phyloP scores from a whole-genome alignment of 345 rosid species.

The Capsella bursapastoris region DNA sequence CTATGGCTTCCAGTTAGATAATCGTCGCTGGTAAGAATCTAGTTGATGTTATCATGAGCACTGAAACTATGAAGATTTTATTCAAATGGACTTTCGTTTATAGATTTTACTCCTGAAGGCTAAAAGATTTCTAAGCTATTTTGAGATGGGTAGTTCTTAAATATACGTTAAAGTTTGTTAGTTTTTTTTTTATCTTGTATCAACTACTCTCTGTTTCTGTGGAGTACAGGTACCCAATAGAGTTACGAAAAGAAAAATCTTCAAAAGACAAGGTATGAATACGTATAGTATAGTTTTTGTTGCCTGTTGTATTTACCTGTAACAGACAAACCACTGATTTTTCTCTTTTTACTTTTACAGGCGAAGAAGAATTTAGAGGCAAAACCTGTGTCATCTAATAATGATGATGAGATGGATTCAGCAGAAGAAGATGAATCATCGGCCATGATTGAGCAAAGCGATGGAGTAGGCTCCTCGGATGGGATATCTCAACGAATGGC shows the following conservation, averaged over 20 bases:
- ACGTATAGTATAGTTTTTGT: constrained; percentile 9
- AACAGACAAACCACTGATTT: background rate
- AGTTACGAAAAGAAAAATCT: constrained; percentile 89
- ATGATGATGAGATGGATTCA: constrained; percentile 48
- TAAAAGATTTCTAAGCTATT: background rate
- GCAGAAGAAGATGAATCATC: constrained; percentile 47
- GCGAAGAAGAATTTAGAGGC: constrained; percentile 58
- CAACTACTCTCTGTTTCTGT: constrained; percentile 8
- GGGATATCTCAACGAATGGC: constrained; percentile 58
- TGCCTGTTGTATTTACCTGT: constrained; percentile 8
- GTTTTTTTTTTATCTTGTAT: background rate
- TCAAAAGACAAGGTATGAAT: constrained; percentile 79
- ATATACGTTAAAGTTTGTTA: background rate
- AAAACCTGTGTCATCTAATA: constrained; percentile 44
- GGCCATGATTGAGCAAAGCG: constrained; percentile 46
- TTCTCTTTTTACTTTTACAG: constrained; percentile 50
- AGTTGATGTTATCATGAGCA: background rate
- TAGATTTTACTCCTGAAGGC: background rate
- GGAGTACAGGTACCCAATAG: constrained; percentile 83
- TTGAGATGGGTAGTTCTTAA: background rate
- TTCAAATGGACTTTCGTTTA: background rate
- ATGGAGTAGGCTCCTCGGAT: constrained; percentile 54
- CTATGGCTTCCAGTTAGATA: constrained; percentile 96
- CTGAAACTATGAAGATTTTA: background rate
- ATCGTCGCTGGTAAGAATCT: constrained; percentile 77